phyloP scores from a whole-genome alignment of 257 asterid genomes.

The Solanum piurae region DNA sequence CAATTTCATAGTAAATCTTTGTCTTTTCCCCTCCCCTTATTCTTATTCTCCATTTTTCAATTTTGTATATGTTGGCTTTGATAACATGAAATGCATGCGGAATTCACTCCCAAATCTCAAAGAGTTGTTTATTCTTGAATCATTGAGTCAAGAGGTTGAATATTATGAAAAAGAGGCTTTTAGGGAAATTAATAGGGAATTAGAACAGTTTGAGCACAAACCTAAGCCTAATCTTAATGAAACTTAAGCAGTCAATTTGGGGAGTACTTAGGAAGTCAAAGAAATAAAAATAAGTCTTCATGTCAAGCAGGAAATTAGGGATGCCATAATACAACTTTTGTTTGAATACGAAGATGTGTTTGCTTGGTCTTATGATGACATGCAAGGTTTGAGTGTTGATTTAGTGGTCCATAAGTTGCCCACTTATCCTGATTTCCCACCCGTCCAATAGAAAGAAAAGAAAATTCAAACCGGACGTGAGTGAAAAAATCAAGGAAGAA shows the following conservation, averaged over 20 bases:
- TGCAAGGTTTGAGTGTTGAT: not conserved
- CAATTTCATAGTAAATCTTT: no score
- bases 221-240: not conserved
- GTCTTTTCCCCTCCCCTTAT: no score
- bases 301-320: not conserved
- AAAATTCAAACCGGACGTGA: no score
- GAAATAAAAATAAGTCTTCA: no score
- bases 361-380: not conserved
- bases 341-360: not conserved
- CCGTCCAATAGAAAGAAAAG: no score
- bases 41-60: no score
- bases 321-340: not conserved
- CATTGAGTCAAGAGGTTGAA: not conserved
- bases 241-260: not conserved
- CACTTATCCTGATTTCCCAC: no score
- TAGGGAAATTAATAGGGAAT: not conserved
- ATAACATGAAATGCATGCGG: no score
- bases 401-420: not conserved
- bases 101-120: not conserved
- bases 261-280: not conserved
- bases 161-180: not conserved
- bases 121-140: not conserved
- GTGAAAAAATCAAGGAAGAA: no score
- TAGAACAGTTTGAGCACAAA: no score
- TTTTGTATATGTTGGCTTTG: no score